Evolutionary conservation across 2,329 filamentous ascomycete species (phyloP), one percentile per base, ranked within the genome.

Genomic region (Colletotrichum cereale): DNA sequence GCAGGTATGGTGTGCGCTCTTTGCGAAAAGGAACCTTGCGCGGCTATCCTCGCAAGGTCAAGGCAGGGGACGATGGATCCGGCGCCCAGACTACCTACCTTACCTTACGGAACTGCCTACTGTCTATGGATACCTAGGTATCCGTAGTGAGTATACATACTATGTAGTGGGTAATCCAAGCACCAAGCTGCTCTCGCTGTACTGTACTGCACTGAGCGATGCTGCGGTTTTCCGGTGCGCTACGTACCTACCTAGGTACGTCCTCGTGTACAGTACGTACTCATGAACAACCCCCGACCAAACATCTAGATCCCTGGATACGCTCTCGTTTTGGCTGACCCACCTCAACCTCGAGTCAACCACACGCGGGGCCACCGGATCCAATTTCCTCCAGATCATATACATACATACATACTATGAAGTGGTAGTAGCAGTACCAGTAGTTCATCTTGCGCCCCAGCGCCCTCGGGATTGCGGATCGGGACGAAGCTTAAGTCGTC

Each of bases 341-440:
- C 52, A n/a, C 29, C 18, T 26, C 53, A 11, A 18, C 5, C 53
- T 38, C 34, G 53, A 56, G 53, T 56, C 34, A 38, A 18, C 16
- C n/a, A 2, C 14, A 18, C 34, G 18, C n/a, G 8, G 44, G 24
- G 42, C 24, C 29, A 12, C 31, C 14, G n/a, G n/a, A 3, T 38
- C 29, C 26, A 66, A 47, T 70, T 70, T 47, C 62, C 47, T 31
- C 38, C 18, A 53, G 55, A 60, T 38, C 42, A 40, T 58, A 64
- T 52, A 44, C 18, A 7, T 42, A 42, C 18, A 42, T 42, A n/a
- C n/a, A n/a, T n/a, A n/a, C n/a, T n/a, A n/a, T n/a, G n/a, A n/a
- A n/a, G n/a, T n/a, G n/a, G n/a, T n/a, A 18, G 6, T 44, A 18
- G 21, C n/a, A 10, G 21, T 44, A n/a, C 42, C 7, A n/a, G 18